These are phyloP conservation scores for Poa pratensis DNA, from an alignment of 176 grass and related monocot species.

Conservation along the genomic window DNA sequence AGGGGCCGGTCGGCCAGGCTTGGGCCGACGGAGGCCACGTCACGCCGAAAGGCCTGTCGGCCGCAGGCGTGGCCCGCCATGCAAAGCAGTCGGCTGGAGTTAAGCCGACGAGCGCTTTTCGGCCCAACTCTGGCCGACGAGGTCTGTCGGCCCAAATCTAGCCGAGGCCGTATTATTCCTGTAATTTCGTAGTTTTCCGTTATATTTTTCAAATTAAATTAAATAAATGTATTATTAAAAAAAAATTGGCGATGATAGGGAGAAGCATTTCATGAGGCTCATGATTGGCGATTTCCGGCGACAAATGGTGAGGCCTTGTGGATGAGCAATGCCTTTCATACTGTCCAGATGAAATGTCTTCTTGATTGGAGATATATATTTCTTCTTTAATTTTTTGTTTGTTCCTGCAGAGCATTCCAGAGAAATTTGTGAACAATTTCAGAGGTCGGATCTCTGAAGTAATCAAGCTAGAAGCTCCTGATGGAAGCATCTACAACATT, in stretches of 20 bases:
- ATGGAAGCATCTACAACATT: slow-evolving; percentile 37
- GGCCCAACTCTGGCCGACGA: too few relatives aligned
- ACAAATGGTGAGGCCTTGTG: slow-evolving; percentile 10
- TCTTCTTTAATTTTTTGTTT: not conserved
- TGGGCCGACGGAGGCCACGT: too few relatives aligned
- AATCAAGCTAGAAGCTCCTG: slow-evolving; percentile 45
- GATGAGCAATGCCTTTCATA: not conserved
- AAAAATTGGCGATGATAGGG: not conserved
- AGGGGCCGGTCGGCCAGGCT: too few relatives aligned
- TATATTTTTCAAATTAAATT: too few relatives aligned
- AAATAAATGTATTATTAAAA: too few relatives aligned
- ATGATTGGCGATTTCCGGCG: not conserved
- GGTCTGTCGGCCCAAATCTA: too few relatives aligned
- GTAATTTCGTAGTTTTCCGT: too few relatives aligned
- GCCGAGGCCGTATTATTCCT: too few relatives aligned
- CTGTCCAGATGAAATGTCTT: not conserved
- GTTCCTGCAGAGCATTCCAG: slow-evolving; percentile 45
- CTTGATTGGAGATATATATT: not conserved
- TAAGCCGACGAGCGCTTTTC: too few relatives aligned
- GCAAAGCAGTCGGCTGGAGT: too few relatives aligned
- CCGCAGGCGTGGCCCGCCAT: too few relatives aligned
- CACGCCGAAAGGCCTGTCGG: too few relatives aligned
- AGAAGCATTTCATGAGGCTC: slow-evolving; percentile 19
- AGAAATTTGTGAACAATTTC: slow-evolving; percentile 47
- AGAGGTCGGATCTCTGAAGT: slow-evolving; percentile 32